Evolutionary conservation across 73 alveolate genomes (phyloP).

Genomic region (Stentor roeselii): DNA sequence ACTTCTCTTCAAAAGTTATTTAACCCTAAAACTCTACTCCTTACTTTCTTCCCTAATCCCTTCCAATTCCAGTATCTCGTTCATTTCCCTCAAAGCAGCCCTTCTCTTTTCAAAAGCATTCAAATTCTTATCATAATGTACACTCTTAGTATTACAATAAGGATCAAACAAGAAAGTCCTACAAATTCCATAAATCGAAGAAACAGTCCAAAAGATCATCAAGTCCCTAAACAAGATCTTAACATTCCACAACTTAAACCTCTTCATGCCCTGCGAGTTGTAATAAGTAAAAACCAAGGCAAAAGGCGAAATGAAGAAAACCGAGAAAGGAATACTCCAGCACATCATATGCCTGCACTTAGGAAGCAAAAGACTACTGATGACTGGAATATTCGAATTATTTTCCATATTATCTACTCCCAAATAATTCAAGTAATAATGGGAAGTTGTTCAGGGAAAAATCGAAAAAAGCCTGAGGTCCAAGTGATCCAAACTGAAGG

Average conservation of each 20-base stretch:
- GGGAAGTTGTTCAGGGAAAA: too few relatives aligned
- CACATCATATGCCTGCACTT: conserved; percentile 23
- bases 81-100: neutral
- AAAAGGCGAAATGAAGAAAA: conserved; percentile 13
- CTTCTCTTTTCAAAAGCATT: conserved; percentile 22
- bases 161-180: conserved; percentile 29
- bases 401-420: too few relatives aligned
- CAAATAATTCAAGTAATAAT: too few relatives aligned
- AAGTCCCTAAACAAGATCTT: neutral
- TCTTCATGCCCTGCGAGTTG: conserved; percentile 6
- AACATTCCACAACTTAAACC: neutral
- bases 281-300: conserved; percentile 11
- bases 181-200: neutral
- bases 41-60: too few relatives aligned
- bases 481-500: too few relatives aligned
- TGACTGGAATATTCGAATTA: neutral
- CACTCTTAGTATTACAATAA: conserved; percentile 21
- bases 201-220: neutral
- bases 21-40: too few relatives aligned
- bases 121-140: neutral
- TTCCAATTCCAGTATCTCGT: neutral
- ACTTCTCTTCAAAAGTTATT: too few relatives aligned
- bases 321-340: conserved; percentile 17
- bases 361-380: neutral
- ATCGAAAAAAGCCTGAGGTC: too few relatives aligned